These are phyloP conservation scores for Halophytophthora polymorphica DNA, from an alignment of 352 stramenopile genomes.

Conservation along the genomic window DNA sequence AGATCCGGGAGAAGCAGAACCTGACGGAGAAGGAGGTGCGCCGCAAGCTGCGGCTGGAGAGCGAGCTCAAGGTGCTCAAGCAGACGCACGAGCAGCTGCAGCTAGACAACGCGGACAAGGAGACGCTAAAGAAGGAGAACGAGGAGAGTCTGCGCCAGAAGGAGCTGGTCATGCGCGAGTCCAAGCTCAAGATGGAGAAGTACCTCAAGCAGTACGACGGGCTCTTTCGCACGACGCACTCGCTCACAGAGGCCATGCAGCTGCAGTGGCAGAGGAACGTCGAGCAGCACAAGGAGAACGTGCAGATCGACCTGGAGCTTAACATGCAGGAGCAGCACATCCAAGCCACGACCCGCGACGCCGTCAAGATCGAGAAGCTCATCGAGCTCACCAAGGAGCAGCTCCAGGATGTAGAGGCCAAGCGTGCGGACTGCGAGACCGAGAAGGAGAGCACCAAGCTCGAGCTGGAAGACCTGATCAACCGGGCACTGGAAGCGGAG, in stretches of 20 bases:
- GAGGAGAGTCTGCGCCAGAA: conserved; percentile 62
- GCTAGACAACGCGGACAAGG: conserved; percentile 35
- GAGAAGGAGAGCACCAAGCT: conserved; percentile 68
- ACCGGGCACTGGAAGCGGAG: conserved; percentile 55
- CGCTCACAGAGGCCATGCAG: conserved; percentile 77
- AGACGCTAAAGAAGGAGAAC: conserved; percentile 49
- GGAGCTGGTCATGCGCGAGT: conserved; percentile 70
- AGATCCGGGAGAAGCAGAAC: conserved; percentile 67
- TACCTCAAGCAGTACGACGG: conserved; percentile 86
- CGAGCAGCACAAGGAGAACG: conserved; percentile 74
- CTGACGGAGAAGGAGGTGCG: conserved; percentile 57
- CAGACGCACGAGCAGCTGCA: conserved; percentile 49
- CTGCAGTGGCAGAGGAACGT: conserved; percentile 82
- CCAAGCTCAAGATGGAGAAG: conserved; percentile 87
- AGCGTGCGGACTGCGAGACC: conserved; percentile 49
- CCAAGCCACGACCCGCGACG: conserved; percentile 50
- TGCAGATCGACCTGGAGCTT: conserved; percentile 60
- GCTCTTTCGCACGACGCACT: conserved; percentile 77
- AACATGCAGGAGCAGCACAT: conserved; percentile 48
- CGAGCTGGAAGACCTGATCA: conserved; percentile 64
- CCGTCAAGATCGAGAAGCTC: conserved; percentile 70
- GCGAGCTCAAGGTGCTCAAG: conserved; percentile 72
- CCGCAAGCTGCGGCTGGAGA: conserved; percentile 63
- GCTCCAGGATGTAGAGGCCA: conserved; percentile 61
- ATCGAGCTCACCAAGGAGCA: conserved; percentile 73